Evolutionary conservation across 2,329 filamentous ascomycete species (phyloP).

Genomic region (Neonectria punicea): DNA sequence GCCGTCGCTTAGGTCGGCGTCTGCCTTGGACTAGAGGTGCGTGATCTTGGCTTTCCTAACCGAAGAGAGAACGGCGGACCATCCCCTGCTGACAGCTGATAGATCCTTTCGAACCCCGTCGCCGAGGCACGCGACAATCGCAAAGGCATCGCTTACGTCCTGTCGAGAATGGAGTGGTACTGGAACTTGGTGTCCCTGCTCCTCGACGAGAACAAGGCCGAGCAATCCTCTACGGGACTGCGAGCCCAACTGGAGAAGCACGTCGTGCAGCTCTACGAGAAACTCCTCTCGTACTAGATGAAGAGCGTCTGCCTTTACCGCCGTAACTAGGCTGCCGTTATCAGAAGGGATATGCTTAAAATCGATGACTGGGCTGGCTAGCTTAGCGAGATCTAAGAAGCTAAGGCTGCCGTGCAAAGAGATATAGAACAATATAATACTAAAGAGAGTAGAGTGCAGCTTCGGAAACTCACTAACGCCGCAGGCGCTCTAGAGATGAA

Average conservation of each 20-base stretch:
- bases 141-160: not conserved
- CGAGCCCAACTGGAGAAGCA: not conserved
- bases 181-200: not conserved
- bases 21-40: conserved; percentile 48
- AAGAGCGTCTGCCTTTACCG: not conserved
- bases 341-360: not conserved
- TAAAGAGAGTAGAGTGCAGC: not conserved
- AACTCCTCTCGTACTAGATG: not conserved
- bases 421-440: not conserved
- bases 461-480: not conserved
- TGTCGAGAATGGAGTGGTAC: not conserved
- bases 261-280: not conserved
- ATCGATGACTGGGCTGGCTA: not conserved
- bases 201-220: not conserved
- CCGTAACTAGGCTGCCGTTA: not conserved
- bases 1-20: conserved; percentile 52
- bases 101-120: not conserved
- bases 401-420: not conserved
- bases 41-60: not conserved
- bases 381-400: not conserved
- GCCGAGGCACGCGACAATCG: not conserved
- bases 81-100: conserved; percentile 1
- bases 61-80: not conserved
- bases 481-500: not conserved
- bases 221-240: not conserved